Evolutionary conservation across 768 basidiomycete genomes (phyloP), one percentile per base, ranked within the genome.

Genomic region (Tylopilus sp.): DNA sequence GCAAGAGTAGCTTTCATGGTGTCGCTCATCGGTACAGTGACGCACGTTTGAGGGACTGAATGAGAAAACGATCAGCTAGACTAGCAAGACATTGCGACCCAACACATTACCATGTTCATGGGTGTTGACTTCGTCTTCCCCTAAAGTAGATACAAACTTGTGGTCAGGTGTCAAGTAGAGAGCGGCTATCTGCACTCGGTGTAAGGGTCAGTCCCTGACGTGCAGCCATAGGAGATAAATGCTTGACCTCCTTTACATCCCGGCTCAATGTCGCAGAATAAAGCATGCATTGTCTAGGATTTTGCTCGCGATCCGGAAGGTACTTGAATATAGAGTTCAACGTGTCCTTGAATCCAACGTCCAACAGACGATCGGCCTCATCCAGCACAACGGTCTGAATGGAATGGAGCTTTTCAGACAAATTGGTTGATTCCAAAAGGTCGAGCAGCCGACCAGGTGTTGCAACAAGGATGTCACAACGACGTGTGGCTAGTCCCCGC

Each of bases 401-500:
- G 26, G 66, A 56, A 6, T 56, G 33, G 42, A 85, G 64, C 33
- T 72, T 69, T 31, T 68, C 51, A 11, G 55, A 56, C 46, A 82
- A 64, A 40, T 62, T 46, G 24, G 71, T 66, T 34, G 76, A 81
- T 60, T 80, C 76, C 37, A 89, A 68, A 62, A 87, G 84, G 66
- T 89, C 88, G 55, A 83, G 73, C 50, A 90, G 73, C n/a, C 88
- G 78, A 45, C 88, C 88, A 4, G 88, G 88, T 3, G 88, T 89
- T 11, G 86, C 86, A 31, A 89, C 79, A 34, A 90, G 75, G 38
- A 90, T 76, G 57, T 87, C 74, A 26, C 72, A 72, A 24, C 69
- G 72, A 6, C 52, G 52, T 2, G 57, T 54, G 12, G 58, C 62
- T 8, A 75, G 53, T 25, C 54, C 67, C 21, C 60, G 66, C 43